These are phyloP conservation scores for Sclerotinia borealis DNA, from an alignment of 2,329 filamentous ascomycete species.

Conservation along the genomic window DNA sequence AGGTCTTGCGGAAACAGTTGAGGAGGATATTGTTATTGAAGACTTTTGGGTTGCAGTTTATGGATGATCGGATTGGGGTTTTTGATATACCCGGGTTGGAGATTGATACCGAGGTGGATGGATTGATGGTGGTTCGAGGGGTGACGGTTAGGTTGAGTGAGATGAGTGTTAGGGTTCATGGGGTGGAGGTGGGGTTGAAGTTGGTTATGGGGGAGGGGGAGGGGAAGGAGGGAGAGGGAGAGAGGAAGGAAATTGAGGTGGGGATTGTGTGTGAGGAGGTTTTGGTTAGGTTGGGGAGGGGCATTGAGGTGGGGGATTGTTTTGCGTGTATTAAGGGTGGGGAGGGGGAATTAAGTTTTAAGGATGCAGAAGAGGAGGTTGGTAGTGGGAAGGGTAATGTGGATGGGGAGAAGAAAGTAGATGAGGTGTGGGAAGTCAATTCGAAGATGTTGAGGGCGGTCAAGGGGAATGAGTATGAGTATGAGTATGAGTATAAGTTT, in stretches of 20 bases:
- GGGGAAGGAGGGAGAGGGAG: constrained; percentile 40
- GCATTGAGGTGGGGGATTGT: constrained; percentile 46
- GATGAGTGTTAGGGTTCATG: constrained; percentile 45
- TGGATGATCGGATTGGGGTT: constrained; percentile 43
- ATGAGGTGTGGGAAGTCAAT: constrained; percentile 38
- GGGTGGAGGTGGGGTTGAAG: constrained; percentile 48
- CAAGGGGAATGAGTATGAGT: constrained; percentile 23
- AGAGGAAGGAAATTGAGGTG: constrained; percentile 47
- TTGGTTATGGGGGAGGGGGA: constrained; percentile 38
- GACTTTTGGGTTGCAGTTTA: constrained; percentile 39
- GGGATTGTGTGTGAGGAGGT: constrained; percentile 46
- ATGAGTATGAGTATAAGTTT: constrained; percentile 10
- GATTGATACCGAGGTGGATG: constrained; percentile 48
- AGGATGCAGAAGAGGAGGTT: neutral
- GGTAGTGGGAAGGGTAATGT: neutral
- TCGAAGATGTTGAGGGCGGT: constrained; percentile 43
- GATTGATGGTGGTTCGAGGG: constrained; percentile 46
- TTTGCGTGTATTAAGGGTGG: constrained; percentile 46
- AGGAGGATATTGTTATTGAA: constrained; percentile 27
- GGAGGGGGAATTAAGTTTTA: constrained; percentile 31
- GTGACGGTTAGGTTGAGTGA: constrained; percentile 45
- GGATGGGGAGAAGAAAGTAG: constrained; percentile 33
- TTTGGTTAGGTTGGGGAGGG: constrained; percentile 41
- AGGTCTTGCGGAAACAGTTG: constrained; percentile 32
- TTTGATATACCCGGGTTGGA: constrained; percentile 41